Evolutionary conservation across 2,329 filamentous ascomycete genomes (phyloP), one percentile per base, ranked within the genome.

Genomic region (Apiospora sp.): DNA sequence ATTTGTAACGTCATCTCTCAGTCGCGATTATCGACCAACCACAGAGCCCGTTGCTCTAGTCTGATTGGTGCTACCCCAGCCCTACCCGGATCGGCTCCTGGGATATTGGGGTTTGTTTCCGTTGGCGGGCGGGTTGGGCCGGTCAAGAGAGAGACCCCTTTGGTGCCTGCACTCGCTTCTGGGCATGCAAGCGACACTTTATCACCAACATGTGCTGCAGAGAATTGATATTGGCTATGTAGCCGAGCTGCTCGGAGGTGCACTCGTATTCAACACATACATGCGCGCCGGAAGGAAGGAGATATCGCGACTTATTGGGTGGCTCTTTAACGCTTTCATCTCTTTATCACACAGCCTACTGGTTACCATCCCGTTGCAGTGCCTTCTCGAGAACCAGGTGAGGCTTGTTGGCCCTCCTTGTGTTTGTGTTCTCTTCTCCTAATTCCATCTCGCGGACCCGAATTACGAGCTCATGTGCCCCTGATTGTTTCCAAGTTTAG

Each of bases 391-490:
- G 12, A 22, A 37, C 12, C 54, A 37, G 54, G 30, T 34, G 54
- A 61, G 30, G 54, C 22, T 19, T 22, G 8, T 22, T 58, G 16
- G 14, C 51, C 27, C 51, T 58, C 13, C 22, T 30, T 30, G 51
- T 22, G 24, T 58, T 19, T 19, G 51, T 22, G 16, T 48, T 49
- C 22, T 49, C 37, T 48, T 48, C 54, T n/a, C 54, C 54, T 61
- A 22, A 10, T 8, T 22, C n/a, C n/a, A 41, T 48, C 22, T 49
- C 54, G 30, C 27, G 30, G 54, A 22, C 54, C 54, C 54, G 54
- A 61, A 61, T 37, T 61, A 61, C 30, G 54, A 61, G 54, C 30
- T n/a, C 54, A 61, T 61, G 54, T 61, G 54, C 54, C 54, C 51
- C 27, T 19, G 34, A 3, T n/a, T 61, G 54, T 61, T 61, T 61